Evolutionary conservation across 2,329 filamentous ascomycete species (phyloP).

Genomic region (Dothistroma septosporum): DNA sequence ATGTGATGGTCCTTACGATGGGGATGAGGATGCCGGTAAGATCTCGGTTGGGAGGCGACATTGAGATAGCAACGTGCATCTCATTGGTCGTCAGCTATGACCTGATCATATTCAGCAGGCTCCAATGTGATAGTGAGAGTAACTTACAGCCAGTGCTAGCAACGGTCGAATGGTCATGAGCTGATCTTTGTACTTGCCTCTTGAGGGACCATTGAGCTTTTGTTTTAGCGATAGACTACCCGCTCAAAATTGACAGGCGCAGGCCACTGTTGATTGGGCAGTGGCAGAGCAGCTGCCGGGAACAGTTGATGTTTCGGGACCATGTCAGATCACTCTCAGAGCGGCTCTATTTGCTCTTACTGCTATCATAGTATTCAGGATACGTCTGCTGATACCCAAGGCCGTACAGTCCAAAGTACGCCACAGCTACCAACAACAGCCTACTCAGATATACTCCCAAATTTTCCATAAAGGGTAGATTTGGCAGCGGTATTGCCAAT

Average conservation of each 20-base stretch:
- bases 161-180: too few species aligned
- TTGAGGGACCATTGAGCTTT: too few species aligned
- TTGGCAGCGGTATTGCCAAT: constrained; percentile 21
- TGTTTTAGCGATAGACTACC: too few species aligned
- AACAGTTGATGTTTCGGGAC: background rate
- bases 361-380: constrained; percentile 20
- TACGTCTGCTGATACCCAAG: constrained; percentile 22
- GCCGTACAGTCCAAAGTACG: constrained; percentile 17
- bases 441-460: constrained; percentile 20
- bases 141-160: too few species aligned
- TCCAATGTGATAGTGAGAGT: too few species aligned
- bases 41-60: constrained; percentile 12
- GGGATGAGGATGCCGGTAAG: constrained; percentile 47
- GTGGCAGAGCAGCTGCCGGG: too few species aligned
- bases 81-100: too few species aligned
- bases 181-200: too few species aligned
- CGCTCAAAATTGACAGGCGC: too few species aligned
- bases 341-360: constrained; percentile 14
- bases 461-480: constrained; percentile 11
- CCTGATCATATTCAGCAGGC: too few species aligned
- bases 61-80: background rate
- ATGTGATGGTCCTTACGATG: constrained; percentile 47
- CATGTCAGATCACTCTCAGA: background rate
- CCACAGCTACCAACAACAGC: constrained; percentile 17
- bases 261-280: too few species aligned